phyloP scores from a whole-genome alignment of 2,329 filamentous ascomycete species.

The Chaetomium globosum region DNA sequence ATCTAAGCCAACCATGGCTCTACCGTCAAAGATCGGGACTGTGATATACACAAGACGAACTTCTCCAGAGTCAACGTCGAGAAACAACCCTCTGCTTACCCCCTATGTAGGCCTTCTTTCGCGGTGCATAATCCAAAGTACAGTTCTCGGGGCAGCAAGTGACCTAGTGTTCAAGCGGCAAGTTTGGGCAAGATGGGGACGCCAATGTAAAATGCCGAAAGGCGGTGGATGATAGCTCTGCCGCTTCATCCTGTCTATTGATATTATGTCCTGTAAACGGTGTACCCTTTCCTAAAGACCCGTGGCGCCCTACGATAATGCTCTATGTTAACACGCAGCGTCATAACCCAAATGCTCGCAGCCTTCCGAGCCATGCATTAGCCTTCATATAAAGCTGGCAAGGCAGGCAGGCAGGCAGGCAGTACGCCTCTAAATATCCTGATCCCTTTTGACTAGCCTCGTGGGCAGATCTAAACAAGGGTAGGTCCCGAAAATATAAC shows the following conservation, averaged over 20 bases:
- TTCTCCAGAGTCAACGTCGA: no score
- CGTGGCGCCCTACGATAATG: slow-evolving; percentile 21
- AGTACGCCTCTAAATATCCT: slow-evolving; percentile 21
- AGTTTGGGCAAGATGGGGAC: background rate
- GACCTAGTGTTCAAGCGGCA: background rate
- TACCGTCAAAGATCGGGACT: no score
- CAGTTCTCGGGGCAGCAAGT: background rate
- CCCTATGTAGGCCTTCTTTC: no score
- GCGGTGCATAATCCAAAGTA: no score
- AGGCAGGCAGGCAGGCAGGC: slow-evolving; percentile 16
- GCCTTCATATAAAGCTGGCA: slow-evolving; percentile 16
- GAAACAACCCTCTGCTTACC: no score
- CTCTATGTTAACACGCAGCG: slow-evolving; percentile 18
- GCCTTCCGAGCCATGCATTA: slow-evolving; percentile 14
- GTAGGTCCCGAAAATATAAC: slow-evolving; percentile 13
- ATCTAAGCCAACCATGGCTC: no score
- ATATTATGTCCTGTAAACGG: slow-evolving; percentile 2
- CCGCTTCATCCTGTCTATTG: slow-evolving; percentile 12
- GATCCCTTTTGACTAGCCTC: slow-evolving; percentile 6
- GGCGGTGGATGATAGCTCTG: slow-evolving; percentile 6
- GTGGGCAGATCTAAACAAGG: slow-evolving; percentile 10
- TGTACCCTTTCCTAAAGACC: slow-evolving; percentile 8
- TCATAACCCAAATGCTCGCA: slow-evolving; percentile 19
- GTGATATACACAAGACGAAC: no score
- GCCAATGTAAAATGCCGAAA: background rate